Evolutionary conservation across 164 flowering plant species (phyloP).

Genomic region (Vitis rotundifolia): DNA sequence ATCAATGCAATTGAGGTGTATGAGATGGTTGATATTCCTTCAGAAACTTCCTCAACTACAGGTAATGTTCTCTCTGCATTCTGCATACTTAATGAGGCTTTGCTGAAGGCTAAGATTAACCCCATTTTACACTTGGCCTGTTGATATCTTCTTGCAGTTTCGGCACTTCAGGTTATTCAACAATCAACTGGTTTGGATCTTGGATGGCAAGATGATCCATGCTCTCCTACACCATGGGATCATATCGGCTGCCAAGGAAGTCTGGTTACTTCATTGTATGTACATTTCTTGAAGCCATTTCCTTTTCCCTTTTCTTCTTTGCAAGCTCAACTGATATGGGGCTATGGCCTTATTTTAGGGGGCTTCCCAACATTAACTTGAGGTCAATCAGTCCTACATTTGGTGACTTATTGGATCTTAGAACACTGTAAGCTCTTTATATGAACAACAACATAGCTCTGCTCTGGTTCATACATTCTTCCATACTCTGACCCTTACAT

Average conservation of each 20-base stretch:
- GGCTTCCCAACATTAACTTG: conserved; percentile 57
- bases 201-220: conserved; percentile 91
- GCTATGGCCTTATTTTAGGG: conserved; percentile 32
- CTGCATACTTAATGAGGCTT: not conserved
- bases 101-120: conserved; percentile 2
- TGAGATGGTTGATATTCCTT: conserved; percentile 65
- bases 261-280: conserved; percentile 70
- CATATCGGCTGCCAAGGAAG: conserved; percentile 74
- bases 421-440: conserved; percentile 49
- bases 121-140: not conserved
- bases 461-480: not conserved
- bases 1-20: conserved; percentile 85
- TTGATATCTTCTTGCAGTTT: conserved; percentile 48
- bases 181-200: conserved; percentile 68
- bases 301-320: not conserved
- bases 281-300: conserved; percentile 1
- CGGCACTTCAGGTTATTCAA: conserved; percentile 83
- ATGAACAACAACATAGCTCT: not conserved
- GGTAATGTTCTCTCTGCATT: conserved; percentile 33
- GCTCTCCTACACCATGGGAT: conserved; percentile 77
- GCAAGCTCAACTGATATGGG: conserved; percentile 1
- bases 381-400: conserved; percentile 72
- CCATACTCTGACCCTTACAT: not conserved
- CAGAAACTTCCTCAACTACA: conserved; percentile 74
- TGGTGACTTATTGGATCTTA: conserved; percentile 80